Evolutionary conservation across 192 early-diverging fungal genomes (phyloP).

Genomic region (Podochytrium sp.): DNA sequence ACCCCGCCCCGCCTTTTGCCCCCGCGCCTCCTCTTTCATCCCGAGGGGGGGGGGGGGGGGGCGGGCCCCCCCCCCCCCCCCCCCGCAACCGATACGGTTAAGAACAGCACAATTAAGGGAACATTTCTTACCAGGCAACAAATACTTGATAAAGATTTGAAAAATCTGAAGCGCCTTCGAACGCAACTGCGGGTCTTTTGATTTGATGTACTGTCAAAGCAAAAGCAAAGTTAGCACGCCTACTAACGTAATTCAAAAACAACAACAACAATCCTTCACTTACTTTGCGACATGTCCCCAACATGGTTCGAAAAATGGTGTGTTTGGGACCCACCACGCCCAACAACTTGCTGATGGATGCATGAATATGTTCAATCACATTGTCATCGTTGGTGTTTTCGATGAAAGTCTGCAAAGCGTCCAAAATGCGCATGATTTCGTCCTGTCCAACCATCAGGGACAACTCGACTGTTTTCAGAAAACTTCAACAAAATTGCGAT

Average conservation of each 20-base stretch:
- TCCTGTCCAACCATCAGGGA: constrained; percentile 48
- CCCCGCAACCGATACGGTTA: no score
- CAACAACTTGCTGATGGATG: constrained; percentile 45
- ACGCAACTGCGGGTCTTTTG: constrained; percentile 44
- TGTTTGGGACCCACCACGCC: constrained; percentile 48
- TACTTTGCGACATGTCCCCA: constrained; percentile 52
- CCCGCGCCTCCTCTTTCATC: no score
- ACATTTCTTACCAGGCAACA: constrained; percentile 33
- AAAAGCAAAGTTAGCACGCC: not conserved
- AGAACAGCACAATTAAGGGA: no score
- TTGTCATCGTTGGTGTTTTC: constrained; percentile 43
- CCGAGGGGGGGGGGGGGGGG: no score
- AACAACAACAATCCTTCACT: not conserved
- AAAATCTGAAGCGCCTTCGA: constrained; percentile 45
- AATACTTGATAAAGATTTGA: constrained; percentile 47
- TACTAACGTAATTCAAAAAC: not conserved
- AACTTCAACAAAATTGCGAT: no score
- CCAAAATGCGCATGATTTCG: constrained; percentile 49
- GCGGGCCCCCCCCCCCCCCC: no score
- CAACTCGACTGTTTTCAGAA: constrained; percentile 45
- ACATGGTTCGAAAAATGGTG: constrained; percentile 49
- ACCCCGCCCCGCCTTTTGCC: no score
- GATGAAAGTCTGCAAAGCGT: constrained; percentile 50
- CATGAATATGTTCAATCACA: constrained; percentile 46
- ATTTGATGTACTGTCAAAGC: constrained; percentile 42